Evolutionary conservation across 1,284 basidiomycete species (phyloP), one percentile per base, ranked within the genome.

Genomic region (Tylopilus sp.): DNA sequence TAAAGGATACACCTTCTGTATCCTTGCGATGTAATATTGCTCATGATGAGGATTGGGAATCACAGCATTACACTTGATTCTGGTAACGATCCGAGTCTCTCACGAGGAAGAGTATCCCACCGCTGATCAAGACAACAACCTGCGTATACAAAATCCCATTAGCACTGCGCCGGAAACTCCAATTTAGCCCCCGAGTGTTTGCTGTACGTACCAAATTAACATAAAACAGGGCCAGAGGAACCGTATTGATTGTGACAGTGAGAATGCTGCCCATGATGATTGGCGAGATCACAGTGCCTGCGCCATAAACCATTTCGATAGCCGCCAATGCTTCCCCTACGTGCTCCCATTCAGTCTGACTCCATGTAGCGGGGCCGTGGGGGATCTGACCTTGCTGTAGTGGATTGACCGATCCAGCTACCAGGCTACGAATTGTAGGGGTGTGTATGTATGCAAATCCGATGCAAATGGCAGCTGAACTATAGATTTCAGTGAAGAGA

Each of bases 281-380:
- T 18, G 64, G 70, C 1, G 79, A 81, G 29, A 80, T 38, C 12
- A 73, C 33, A 3, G 33, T 24, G 33, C 74, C 80, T 2, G 73
- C 61, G 15, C 70, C 71, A n/a, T 61, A 55, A 0, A 80, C 70
- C 69, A 80, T 80, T n/a, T 74, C 76, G 29, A 80, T 64, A 4
- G 73, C 73, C 39, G 77, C 76, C 33, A 80, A 60, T 22, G 76
- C 72, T 24, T 80, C 73, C 32, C 80, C 80, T 81, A 57, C 12
- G 26, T 29, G 1, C 18, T n/a, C 4, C 2, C n/a, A 22, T 18
- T 71, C 18, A 67, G 47, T 36, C 3, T 19, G 29, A 9, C 58
- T 47, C 15, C 9, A 6, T 10, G 8, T 22, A 12, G 18, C 12
- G 47, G n/a, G 24, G 22, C 47, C 12, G 22, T n/a, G 15, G n/a